Percentiles rank a stretch among this genome's conserved stretches.
Evolutionary conservation across 352 stramenopile genomes (phyloP).

Genomic region (Pythium sukuiense): DNA sequence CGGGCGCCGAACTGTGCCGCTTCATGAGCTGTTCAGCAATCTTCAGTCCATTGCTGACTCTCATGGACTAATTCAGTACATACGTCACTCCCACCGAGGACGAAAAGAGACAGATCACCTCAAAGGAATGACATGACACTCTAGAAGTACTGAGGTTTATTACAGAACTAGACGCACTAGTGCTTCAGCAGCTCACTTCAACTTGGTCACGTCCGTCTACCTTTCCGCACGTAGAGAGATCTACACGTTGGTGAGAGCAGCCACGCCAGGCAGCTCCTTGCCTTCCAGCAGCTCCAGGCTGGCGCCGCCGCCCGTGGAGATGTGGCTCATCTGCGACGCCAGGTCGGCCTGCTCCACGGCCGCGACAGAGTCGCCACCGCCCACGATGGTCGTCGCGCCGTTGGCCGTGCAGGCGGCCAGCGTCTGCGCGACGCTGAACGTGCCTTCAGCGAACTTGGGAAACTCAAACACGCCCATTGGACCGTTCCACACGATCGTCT

Average conservation of each 20-base stretch:
- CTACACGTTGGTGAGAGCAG: slow-evolving; percentile 84
- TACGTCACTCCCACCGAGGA: neutral
- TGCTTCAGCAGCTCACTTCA: neutral
- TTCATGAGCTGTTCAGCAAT: neutral
- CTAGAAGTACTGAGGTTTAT: neutral
- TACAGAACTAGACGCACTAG: neutral
- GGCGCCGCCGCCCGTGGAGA: slow-evolving; percentile 98
- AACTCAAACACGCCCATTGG: slow-evolving; percentile 99
- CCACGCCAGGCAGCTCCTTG: slow-evolving; percentile 97
- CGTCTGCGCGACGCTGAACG: slow-evolving; percentile 90
- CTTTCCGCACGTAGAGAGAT: neutral
- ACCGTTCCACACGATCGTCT: slow-evolving; percentile 93
- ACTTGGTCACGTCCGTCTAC: neutral
- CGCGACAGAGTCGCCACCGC: slow-evolving; percentile 96
- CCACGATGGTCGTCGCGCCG: slow-evolving; percentile 89
- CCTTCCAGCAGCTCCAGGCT: slow-evolving; percentile 98
- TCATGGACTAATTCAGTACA: neutral
- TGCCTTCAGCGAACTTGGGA: slow-evolving; percentile 94
- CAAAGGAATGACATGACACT: neutral
- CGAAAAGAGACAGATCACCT: neutral
- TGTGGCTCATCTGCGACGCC: slow-evolving; percentile 94
- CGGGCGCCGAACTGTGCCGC: slow-evolving; percentile 1
- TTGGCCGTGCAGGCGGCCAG: slow-evolving; percentile 87
- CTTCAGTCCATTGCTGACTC: neutral
- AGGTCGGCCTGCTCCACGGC: slow-evolving; percentile 93